Evolutionary conservation across 208 protist genomes (phyloP), one percentile per base, ranked within the genome.

Genomic region (Leishmania tarentolae): DNA sequence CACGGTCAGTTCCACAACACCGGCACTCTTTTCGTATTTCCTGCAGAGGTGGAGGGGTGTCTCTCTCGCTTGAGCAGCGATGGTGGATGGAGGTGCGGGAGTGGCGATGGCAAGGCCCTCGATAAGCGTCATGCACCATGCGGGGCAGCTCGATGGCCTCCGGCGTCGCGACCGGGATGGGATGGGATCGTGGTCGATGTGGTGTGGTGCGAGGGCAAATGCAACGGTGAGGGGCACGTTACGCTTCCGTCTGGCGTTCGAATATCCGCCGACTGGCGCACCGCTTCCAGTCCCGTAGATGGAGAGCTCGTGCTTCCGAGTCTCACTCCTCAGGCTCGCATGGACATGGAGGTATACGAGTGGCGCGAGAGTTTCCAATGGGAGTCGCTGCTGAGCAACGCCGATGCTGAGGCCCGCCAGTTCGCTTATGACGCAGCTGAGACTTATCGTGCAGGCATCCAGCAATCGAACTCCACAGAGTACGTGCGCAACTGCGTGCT

Each of bases 291-390:
- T 53, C 84, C 90, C 2, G 79, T 80, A 7, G 80, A 89, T 57
- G 93, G 90, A 0, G 87, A 91, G 78, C 56, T 94, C 50, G 90
- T 92, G 74, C 42, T 89, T 66, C 76, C 86, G 15, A 24, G 46
- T 40, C 79, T 76, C 21, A 65, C 65, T 28, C 44, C 81, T 24
- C 82, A 81, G 65, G 79, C 80, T 42, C 50, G 76, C 66, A 73
- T 46, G 21, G 84, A 80, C 65, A 69, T 80, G 28, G 83, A 70
- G 24, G 86, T 56, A 63, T 82, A 87, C 50, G 84, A 81, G 68
- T 95, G 90, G 93, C 81, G 81, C 37, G 88, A 94, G 77, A 92
- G 88, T 80, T 95, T 95, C 74, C 91, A 94, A 78, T 96, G 93
- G 93, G 93, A 96, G 79, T 76, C 91, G 37, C 81, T 96, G 28